Base-by-base conservation (phyloP, 805 yeast genomes). In the Kazachstania viticola region DNA sequence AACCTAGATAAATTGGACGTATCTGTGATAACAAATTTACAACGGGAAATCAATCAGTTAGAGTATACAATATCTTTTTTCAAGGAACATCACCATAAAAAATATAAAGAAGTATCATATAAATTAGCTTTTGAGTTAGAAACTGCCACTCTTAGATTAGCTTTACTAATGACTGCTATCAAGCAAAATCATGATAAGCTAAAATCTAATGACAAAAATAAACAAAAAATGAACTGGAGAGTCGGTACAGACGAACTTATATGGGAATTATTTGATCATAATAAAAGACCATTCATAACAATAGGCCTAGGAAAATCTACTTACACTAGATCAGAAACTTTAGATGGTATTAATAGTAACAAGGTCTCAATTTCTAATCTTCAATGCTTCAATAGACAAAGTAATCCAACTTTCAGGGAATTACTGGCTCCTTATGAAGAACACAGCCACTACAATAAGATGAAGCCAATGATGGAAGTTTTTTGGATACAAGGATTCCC, bases 401-500 rank as follows among this genome's bases (percentile, higher is more conserved):
- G 53, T 15, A 46, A 60, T 7, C 63, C 72, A 0, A 46, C 62
- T 3, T 77, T 66, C 42, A 72, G 73, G 0, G 77, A 74, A 33
- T 49, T 76, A 11, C 44, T 76, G 9, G 54, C 69, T 0, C 71
- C 75, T 2, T 62, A 44, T 35, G 46, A 44, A 21, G 45, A 35
- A 3, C 41, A 37, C 29, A 37, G 35, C 24, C 39, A 30, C 3
- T 45, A 43, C 40, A 48, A 37, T 28, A 34, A 29, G 3, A 50
- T 56, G 18, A 40, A 37, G 11, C 64, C 69, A 2, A 50, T 66
- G 56, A 53, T 61, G 12, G 51, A 54, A 29, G 48, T 66, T 9
- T 55, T 58, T 9, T 77, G 84, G 85, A 58, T 61, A 12, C 58
- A 71, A 61, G 56, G 69, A 17, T 64, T 63, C 5, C 73, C 80